Percentiles rank a stretch among this genome's conserved stretches.
phyloP scores from a whole-genome alignment of 345 rosid genomes.

The Aquilaria sinensis region DNA sequence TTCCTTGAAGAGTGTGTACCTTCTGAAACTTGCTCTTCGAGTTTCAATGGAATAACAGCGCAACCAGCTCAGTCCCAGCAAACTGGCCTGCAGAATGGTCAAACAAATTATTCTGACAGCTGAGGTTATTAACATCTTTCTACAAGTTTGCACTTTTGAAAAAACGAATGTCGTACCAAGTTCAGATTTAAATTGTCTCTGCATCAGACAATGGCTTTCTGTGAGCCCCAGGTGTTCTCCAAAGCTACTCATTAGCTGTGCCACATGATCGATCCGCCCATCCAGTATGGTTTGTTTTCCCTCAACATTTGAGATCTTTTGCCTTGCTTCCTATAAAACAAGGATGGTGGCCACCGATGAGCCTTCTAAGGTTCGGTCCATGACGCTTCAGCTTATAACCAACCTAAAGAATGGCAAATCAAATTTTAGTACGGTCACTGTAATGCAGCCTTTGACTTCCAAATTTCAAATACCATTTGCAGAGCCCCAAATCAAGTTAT shows the following conservation, averaged over 20 bases:
- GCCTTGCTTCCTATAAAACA: constrained; percentile 55
- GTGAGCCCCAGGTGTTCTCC: constrained; percentile 64
- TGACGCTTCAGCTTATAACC: constrained; percentile 83
- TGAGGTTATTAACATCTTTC: background rate
- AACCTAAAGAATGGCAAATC: constrained; percentile 37
- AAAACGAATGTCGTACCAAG: constrained; percentile 46
- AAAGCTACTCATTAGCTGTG: constrained; percentile 38
- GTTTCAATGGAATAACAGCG: constrained; percentile 64
- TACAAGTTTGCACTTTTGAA: background rate
- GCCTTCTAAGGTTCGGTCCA: constrained; percentile 73
- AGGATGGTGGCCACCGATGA: constrained; percentile 63
- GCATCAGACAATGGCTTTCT: constrained; percentile 88
- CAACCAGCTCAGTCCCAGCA: constrained; percentile 59
- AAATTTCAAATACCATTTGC: no score
- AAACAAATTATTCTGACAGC: constrained; percentile 1
- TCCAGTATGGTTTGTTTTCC: constrained; percentile 54
- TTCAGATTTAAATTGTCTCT: constrained; percentile 72
- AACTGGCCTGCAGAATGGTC: constrained; percentile 51
- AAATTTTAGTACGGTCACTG: background rate
- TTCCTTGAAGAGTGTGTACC: constrained; percentile 39
- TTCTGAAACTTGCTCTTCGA: constrained; percentile 54
- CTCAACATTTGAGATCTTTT: constrained; percentile 59
- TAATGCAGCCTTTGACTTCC: no score
- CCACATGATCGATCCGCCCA: constrained; percentile 43
- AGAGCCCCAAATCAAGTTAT: no score